These are phyloP conservation scores for Polysphondylium violaceum DNA, from an alignment of 78 protist species.

Conservation along the genomic window DNA sequence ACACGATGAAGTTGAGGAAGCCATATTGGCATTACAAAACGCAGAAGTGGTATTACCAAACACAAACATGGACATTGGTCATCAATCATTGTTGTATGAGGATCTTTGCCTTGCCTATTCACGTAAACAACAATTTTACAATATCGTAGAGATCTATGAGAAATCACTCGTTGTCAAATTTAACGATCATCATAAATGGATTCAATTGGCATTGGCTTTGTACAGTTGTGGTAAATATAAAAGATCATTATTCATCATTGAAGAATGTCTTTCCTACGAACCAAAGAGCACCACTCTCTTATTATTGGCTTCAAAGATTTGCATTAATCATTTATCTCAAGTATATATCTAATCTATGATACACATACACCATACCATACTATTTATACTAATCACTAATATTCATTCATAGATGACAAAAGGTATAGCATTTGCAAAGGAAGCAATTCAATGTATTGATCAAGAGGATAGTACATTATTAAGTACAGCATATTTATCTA, in stretches of 20 bases:
- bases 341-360: conserved; percentile 10
- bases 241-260: conserved; percentile 65
- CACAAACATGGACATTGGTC: neutral
- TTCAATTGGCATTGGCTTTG: conserved; percentile 55
- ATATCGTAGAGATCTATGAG: conserved; percentile 59
- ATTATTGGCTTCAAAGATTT: conserved; percentile 60
- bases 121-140: conserved; percentile 53
- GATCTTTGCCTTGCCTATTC: conserved; percentile 50
- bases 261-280: conserved; percentile 52
- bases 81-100: conserved; percentile 15
- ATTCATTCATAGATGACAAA: conserved; percentile 37
- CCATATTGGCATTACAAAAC: conserved; percentile 10
- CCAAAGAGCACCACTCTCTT: conserved; percentile 22
- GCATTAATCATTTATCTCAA: conserved; percentile 64
- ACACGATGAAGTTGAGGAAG: conserved; percentile 51
- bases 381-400: neutral
- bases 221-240: conserved; percentile 56
- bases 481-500: conserved; percentile 32
- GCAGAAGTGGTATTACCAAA: conserved; percentile 14
- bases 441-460: conserved; percentile 20
- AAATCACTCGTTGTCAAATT: conserved; percentile 40
- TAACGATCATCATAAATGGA: conserved; percentile 59
- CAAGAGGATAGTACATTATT: conserved; percentile 6
- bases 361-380: no score
- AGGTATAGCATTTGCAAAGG: conserved; percentile 51